Evolutionary conservation across 345 rosid genomes (phyloP).

Genomic region (Excoecaria cochinchinensis): DNA sequence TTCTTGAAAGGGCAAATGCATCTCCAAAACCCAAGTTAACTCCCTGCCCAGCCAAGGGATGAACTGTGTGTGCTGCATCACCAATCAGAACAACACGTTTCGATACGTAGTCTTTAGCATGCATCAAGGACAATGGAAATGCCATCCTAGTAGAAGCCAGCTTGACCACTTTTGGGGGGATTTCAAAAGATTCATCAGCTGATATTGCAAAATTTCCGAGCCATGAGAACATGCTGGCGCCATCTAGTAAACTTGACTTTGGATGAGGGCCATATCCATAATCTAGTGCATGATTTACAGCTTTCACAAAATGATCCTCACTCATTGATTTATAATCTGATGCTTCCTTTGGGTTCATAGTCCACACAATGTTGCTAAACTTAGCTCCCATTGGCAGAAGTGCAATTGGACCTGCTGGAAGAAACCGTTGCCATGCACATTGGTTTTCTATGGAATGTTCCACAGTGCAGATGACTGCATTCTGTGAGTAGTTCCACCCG

Average conservation of each 20-base stretch:
- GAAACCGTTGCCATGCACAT: constrained; percentile 93
- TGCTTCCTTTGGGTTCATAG: constrained; percentile 77
- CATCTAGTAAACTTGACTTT: constrained; percentile 41
- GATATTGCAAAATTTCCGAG: constrained; percentile 41
- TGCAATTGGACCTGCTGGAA: constrained; percentile 91
- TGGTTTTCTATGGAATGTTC: constrained; percentile 66
- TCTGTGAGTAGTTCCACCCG: constrained; percentile 90
- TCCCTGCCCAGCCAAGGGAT: constrained; percentile 98
- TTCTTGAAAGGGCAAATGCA: constrained; percentile 68
- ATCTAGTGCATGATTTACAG: constrained; percentile 76
- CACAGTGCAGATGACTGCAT: constrained; percentile 88
- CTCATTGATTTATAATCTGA: constrained; percentile 62
- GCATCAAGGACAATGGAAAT: constrained; percentile 82
- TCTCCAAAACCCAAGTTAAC: constrained; percentile 94
- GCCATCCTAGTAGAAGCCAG: constrained; percentile 78
- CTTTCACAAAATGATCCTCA: constrained; percentile 73
- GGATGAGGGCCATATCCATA: constrained; percentile 85
- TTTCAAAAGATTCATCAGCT: constrained; percentile 59
- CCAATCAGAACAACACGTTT: constrained; percentile 73
- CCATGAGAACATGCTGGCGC: constrained; percentile 54
- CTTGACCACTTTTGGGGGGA: constrained; percentile 74
- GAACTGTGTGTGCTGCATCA: constrained; percentile 95
- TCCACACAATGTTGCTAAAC: constrained; percentile 94
- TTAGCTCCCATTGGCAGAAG: constrained; percentile 82
- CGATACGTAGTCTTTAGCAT: constrained; percentile 66